A percentile compares a stretch with the other conserved stretches of the same genome.
These are phyloP conservation scores for Solanum chilense DNA, from an alignment of 257 asterid species.

Conservation along the genomic window DNA sequence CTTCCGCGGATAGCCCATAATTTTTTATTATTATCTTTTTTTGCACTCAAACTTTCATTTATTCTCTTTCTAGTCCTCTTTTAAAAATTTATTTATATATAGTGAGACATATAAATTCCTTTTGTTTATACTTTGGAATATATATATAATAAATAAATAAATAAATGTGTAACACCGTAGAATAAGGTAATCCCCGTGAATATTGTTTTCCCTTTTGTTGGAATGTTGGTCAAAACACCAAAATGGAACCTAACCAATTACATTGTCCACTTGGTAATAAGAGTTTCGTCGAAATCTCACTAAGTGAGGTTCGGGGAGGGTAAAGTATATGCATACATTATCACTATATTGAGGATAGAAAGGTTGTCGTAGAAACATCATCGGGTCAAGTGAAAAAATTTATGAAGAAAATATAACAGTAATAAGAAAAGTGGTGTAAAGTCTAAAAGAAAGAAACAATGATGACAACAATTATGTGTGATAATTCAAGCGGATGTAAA, in stretches of 20 bases:
- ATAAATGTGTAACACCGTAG: slow-evolving; percentile 17
- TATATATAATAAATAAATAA: not conserved
- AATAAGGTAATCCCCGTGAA: slow-evolving; percentile 41
- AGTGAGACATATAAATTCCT: not conserved
- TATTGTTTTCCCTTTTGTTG: slow-evolving; percentile 14
- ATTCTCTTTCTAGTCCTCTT: not conserved
- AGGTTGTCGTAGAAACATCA: not conserved
- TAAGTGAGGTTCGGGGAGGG: rapidly evolving
- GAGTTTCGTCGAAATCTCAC: not conserved
- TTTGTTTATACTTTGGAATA: not conserved
- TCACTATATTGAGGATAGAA: no score
- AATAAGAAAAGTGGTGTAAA: no score
- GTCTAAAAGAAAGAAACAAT: not conserved
- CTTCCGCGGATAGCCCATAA: slow-evolving; percentile 36
- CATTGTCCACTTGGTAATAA: not conserved
- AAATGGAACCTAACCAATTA: not conserved
- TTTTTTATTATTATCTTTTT: slow-evolving; percentile 1
- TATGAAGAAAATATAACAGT: no score
- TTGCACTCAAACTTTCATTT: not conserved
- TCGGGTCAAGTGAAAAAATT: not conserved
- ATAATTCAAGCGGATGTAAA: no score
- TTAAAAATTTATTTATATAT: not conserved
- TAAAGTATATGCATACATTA: no score
- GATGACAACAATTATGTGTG: not conserved
- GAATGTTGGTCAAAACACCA: slow-evolving; percentile 19